These are phyloP conservation scores for Spatholobus suberectus DNA, from an alignment of 306 rosid genomes.

Conservation along the genomic window DNA sequence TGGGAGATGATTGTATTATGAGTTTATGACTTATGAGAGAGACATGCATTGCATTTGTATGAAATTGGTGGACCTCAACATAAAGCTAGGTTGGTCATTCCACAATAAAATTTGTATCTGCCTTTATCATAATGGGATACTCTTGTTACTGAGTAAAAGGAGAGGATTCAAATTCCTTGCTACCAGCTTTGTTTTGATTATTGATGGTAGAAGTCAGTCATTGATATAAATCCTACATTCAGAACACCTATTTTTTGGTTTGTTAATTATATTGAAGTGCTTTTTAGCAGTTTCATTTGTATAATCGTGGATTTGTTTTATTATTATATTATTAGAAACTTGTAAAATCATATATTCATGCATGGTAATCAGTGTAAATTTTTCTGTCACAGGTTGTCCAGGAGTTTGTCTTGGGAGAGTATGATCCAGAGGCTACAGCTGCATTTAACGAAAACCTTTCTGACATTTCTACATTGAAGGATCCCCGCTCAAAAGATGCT, in stretches of 20 bases:
- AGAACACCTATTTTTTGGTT: background rate
- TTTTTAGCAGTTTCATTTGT: constrained; percentile 27
- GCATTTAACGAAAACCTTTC: constrained; percentile 82
- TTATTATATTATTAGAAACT: constrained; percentile 20
- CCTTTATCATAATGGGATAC: background rate
- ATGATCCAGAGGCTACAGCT: constrained; percentile 86
- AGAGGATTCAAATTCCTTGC: constrained; percentile 5
- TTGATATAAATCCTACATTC: constrained; percentile 7
- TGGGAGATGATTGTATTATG: background rate
- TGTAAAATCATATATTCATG: constrained; percentile 17
- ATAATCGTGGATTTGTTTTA: background rate
- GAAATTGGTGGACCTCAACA: constrained; percentile 5
- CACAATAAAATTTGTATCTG: background rate
- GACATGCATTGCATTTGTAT: background rate
- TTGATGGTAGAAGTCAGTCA: background rate
- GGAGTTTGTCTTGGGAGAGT: constrained; percentile 80
- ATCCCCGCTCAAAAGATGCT: constrained; percentile 95
- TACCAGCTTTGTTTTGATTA: constrained; percentile 15
- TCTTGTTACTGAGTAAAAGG: background rate
- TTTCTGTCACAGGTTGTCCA: constrained; percentile 71
- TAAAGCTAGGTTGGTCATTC: constrained; percentile 7
- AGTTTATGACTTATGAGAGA: background rate
- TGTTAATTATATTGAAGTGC: background rate
- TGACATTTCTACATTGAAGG: constrained; percentile 83
- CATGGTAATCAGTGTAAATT: constrained; percentile 6